Conservation (phyloP, 306 rosid genomes). For the Dryas drummondii region DNA sequence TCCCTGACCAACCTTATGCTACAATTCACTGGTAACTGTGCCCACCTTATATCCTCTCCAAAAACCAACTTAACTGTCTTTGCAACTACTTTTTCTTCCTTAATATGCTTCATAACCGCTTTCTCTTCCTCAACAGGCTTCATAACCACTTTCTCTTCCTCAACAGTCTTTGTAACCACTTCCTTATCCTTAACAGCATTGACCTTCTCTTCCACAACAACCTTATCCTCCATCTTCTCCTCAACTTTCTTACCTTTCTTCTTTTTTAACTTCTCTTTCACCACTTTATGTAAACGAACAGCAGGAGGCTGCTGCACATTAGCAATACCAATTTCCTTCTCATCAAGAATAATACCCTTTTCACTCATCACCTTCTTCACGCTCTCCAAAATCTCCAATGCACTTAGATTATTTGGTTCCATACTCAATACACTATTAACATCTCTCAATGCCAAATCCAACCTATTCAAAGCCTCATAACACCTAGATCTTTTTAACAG, state of each 20-base stretch:
- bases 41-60: slow-evolving; percentile 93
- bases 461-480: slow-evolving; percentile 67
- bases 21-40: slow-evolving; percentile 67
- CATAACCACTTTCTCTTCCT: slow-evolving; percentile 38
- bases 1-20: slow-evolving; percentile 63
- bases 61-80: slow-evolving; percentile 83
- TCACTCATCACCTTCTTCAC: slow-evolving; percentile 50
- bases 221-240: slow-evolving; percentile 48
- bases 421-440: slow-evolving; percentile 54
- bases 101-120: slow-evolving; percentile 26
- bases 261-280: slow-evolving; percentile 59
- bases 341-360: slow-evolving; percentile 61
- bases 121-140: slow-evolving; percentile 39
- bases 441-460: slow-evolving; percentile 81
- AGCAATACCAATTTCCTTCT: slow-evolving; percentile 57
- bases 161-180: slow-evolving; percentile 31
- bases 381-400: slow-evolving; percentile 66
- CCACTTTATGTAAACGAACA: slow-evolving; percentile 49
- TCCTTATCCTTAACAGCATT: slow-evolving; percentile 41
- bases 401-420: slow-evolving; percentile 65
- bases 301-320: slow-evolving; percentile 36
- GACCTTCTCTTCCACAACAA: slow-evolving; percentile 46
- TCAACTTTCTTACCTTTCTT: slow-evolving; percentile 49
- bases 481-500: slow-evolving; percentile 66
- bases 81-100: slow-evolving; percentile 43